Percentiles rank a stretch among this genome's conserved stretches.
Conservation (phyloP, 352 stramenopile genomes). For the Globisporangium sylvaticum region DNA sequence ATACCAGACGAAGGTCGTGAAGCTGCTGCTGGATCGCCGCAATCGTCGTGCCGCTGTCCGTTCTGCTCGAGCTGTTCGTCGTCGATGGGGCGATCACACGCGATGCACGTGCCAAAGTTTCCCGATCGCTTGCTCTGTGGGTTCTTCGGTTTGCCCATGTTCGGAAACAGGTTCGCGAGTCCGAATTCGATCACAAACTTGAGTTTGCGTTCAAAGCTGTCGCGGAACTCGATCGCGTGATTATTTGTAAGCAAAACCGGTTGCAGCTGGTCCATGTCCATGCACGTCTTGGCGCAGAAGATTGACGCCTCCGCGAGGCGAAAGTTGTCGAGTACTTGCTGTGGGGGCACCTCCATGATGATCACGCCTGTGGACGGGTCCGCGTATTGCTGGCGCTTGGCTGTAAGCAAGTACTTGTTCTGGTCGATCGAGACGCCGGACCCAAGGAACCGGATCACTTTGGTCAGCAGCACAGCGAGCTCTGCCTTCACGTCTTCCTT, state of each 20-base stretch:
- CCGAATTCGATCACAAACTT: conserved; percentile 54
- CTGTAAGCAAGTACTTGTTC: conserved; percentile 54
- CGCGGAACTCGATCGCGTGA: conserved; percentile 37
- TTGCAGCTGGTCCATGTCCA: conserved; percentile 44
- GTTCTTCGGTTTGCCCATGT: conserved; percentile 31
- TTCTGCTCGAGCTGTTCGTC: conserved; percentile 14
- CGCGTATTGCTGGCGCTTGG: conserved; percentile 25
- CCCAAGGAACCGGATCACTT: conserved; percentile 55
- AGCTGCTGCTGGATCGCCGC: neutral
- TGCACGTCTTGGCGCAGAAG: conserved; percentile 36
- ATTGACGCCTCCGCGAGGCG: conserved; percentile 36
- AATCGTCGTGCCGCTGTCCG: neutral
- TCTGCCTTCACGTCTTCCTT: conserved; percentile 25
- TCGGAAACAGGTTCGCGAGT: conserved; percentile 60
- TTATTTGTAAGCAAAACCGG: conserved; percentile 37
- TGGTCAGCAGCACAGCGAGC: conserved; percentile 45
- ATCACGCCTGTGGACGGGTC: conserved; percentile 34
- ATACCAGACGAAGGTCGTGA: neutral
- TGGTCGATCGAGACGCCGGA: conserved; percentile 55
- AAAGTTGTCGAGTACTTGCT: conserved; percentile 50
- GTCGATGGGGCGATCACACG: conserved; percentile 57
- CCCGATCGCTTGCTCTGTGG: conserved; percentile 23
- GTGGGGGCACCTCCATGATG: conserved; percentile 36
- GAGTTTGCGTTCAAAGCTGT: conserved; percentile 40
- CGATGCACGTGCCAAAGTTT: conserved; percentile 53